Conservation (phyloP, 768 basidiomycete genomes). For the Mycena venus region DNA sequence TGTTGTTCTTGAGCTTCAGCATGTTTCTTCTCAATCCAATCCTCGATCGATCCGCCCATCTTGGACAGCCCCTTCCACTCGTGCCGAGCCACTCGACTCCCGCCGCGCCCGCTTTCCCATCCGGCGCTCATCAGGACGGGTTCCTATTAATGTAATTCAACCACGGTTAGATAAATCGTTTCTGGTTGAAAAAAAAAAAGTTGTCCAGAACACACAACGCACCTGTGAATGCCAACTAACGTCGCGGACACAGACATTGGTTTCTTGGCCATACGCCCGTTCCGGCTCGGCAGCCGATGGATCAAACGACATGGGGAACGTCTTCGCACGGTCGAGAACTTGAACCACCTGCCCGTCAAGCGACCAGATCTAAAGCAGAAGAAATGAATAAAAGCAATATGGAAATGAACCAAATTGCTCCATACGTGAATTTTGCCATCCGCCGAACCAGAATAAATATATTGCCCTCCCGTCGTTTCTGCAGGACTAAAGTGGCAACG, state of each 20-base stretch:
- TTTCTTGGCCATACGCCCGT: conserved; percentile 42
- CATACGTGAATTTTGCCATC: conserved; percentile 89
- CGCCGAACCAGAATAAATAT: conserved; percentile 93
- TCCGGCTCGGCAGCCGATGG: conserved; percentile 73
- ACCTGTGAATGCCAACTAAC: conserved; percentile 95
- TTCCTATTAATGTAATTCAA: conserved; percentile 56
- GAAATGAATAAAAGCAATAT: background rate
- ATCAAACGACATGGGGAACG: conserved; percentile 77
- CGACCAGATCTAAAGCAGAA: conserved; percentile 85
- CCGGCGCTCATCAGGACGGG: conserved; percentile 93
- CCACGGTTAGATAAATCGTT: background rate
- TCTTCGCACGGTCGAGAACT: conserved; percentile 84
- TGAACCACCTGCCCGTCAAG: conserved; percentile 90
- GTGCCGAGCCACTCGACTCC: conserved; percentile 89
- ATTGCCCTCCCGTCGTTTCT: conserved; percentile 92
- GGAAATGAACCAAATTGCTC: background rate
- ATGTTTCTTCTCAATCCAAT: conserved; percentile 85
- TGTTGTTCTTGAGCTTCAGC: background rate
- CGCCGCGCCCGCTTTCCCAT: conserved; percentile 78
- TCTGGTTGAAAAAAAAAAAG: conserved; percentile 7
- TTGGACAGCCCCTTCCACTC: conserved; percentile 96
- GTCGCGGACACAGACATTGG: conserved; percentile 82
- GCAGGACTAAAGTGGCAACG: conserved; percentile 96
- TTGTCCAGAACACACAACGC: conserved; percentile 17
- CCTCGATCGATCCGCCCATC: conserved; percentile 74